These are phyloP conservation scores for Neonectria neomacrospora DNA, from an alignment of 2,329 filamentous ascomycete genomes.

Conservation along the genomic window DNA sequence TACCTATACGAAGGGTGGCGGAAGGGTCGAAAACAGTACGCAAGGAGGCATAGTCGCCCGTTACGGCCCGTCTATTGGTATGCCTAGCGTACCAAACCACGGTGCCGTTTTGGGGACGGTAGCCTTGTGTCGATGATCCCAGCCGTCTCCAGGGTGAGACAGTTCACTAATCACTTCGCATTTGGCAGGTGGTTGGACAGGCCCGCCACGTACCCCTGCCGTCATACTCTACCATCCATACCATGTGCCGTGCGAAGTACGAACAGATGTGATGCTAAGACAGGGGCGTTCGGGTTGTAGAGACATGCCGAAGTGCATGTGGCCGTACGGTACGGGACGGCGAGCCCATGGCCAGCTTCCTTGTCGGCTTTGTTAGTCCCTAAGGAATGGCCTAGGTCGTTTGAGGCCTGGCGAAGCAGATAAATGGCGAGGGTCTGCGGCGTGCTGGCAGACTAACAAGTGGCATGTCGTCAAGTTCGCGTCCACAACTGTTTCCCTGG, in stretches of 20 bases:
- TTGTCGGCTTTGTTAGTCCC: constrained; percentile 2
- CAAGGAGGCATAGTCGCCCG: constrained; percentile 32
- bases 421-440: constrained; percentile 12
- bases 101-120: constrained; percentile 18
- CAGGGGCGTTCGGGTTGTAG: constrained; percentile 7
- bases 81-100: too few species aligned
- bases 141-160: constrained; percentile 21
- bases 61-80: constrained; percentile 29
- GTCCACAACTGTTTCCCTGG: constrained; percentile 24
- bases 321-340: neutral
- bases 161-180: constrained; percentile 22
- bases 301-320: constrained; percentile 13
- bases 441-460: constrained; percentile 19
- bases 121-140: constrained; percentile 20
- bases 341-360: constrained; percentile 5
- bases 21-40: constrained; percentile 24
- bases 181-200: constrained; percentile 28
- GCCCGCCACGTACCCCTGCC: constrained; percentile 29
- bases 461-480: constrained; percentile 36
- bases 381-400: constrained; percentile 12
- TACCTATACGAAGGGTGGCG: neutral
- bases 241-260: constrained; percentile 9
- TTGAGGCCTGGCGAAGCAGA: constrained; percentile 15
- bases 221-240: constrained; percentile 19
- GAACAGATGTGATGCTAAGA: constrained; percentile 5